Evolutionary conservation across 768 basidiomycete species (phyloP).

Genomic region (Roridomyces roridus): DNA sequence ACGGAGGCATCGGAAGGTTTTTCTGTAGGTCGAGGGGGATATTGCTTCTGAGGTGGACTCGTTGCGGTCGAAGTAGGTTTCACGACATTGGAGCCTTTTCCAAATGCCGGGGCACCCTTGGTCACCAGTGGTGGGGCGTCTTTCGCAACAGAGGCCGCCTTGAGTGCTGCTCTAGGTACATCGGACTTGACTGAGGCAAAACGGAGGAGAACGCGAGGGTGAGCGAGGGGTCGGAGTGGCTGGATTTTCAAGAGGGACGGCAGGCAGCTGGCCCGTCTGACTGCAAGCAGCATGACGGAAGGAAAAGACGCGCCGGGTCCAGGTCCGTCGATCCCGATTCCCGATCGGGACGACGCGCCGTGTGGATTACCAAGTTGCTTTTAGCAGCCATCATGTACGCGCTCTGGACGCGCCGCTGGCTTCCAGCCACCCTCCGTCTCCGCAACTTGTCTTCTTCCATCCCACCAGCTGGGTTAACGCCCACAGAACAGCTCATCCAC

Average conservation of each 20-base stretch:
- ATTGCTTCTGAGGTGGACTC: conserved; percentile 17
- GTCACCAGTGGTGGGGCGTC: conserved; percentile 14
- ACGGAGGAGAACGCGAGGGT: conserved; percentile 10
- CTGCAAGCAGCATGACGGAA: conserved; percentile 4
- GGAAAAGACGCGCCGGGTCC: not conserved
- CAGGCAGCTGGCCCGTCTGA: conserved; percentile 5
- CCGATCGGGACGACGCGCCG: not conserved
- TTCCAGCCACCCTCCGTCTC: conserved; percentile 28
- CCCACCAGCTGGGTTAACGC: conserved; percentile 38
- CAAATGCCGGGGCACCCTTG: conserved; percentile 17
- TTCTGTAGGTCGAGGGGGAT: conserved; percentile 17
- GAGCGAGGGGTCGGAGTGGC: conserved; percentile 10
- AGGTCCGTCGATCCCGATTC: not conserved
- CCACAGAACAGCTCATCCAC: conserved; percentile 76
- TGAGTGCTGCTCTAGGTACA: no score
- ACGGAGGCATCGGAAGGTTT: not conserved
- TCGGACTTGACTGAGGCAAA: conserved; percentile 25
- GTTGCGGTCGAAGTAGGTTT: conserved; percentile 2
- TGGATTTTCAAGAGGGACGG: not conserved
- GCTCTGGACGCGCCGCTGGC: conserved; percentile 41
- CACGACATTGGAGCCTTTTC: conserved; percentile 6
- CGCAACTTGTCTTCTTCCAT: conserved; percentile 37
- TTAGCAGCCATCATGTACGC: conserved; percentile 34
- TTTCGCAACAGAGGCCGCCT: conserved; percentile 15
- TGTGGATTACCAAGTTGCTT: conserved; percentile 2